Evolutionary conservation across 495 filamentous ascomycete species (phyloP).

Genomic region (Hypoxylon perforatum): DNA sequence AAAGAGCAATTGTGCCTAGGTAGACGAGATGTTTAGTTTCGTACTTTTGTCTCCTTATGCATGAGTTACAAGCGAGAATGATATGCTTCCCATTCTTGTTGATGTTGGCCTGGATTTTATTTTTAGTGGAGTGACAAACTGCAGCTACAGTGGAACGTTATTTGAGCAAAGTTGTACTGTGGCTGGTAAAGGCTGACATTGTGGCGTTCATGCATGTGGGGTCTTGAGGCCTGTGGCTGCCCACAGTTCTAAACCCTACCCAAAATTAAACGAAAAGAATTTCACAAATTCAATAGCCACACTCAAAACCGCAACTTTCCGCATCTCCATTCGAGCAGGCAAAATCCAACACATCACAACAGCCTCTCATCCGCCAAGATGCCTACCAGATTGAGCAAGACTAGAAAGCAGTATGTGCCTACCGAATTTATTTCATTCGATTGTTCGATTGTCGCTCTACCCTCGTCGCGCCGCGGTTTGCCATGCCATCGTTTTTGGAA

Average conservation of each 20-base stretch:
- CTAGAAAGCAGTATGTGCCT: constrained; percentile 80
- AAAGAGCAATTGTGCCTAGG: neutral
- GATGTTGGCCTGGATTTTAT: no score
- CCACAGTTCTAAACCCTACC: constrained; percentile 37
- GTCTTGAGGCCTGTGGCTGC: constrained; percentile 19
- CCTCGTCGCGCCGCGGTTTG: constrained; percentile 25
- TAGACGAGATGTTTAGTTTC: no score
- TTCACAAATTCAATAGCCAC: constrained; percentile 37
- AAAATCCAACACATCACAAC: constrained; percentile 35
- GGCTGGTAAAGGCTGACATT: no score
- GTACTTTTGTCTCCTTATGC: no score
- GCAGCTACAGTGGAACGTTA: no score
- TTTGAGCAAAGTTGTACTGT: no score
- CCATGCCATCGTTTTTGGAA: constrained; percentile 15
- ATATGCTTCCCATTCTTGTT: no score
- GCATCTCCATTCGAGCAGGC: constrained; percentile 35
- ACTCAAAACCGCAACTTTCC: constrained; percentile 27
- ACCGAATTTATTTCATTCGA: no score
- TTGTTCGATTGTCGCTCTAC: constrained; percentile 36
- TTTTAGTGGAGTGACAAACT: no score
- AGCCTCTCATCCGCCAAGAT: constrained; percentile 61
- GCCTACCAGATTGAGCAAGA: constrained; percentile 86
- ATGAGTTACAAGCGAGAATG: no score
- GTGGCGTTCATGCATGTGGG: no score
- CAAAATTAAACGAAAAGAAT: constrained; percentile 42